These are phyloP conservation scores for Protomyces arabidopsidicola DNA, from an alignment of 1,139 yeast genomes.

Conservation along the genomic window DNA sequence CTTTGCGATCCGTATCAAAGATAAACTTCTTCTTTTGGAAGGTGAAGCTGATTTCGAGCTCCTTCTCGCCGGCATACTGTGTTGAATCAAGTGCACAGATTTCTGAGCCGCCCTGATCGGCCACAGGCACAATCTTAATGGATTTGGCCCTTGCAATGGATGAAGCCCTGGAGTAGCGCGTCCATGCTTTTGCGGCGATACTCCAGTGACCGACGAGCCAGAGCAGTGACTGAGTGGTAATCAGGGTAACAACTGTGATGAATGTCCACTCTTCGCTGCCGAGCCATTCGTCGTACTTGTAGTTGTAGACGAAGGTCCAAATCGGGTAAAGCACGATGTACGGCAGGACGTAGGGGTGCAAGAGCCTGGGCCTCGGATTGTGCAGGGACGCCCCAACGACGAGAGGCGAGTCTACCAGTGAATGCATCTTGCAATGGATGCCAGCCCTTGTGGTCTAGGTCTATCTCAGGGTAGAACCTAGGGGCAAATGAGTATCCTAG, in stretches of 20 bases:
- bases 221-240: constrained; percentile 67
- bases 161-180: constrained; percentile 51
- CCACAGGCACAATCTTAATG: constrained; percentile 72
- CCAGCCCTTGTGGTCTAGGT: too few species aligned
- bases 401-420: constrained; percentile 14
- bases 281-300: constrained; percentile 62
- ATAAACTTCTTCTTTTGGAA: constrained; percentile 92
- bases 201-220: constrained; percentile 97
- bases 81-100: constrained; percentile 46
- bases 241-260: constrained; percentile 69
- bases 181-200: constrained; percentile 61
- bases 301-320: constrained; percentile 54
- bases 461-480: too few species aligned
- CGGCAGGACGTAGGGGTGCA: constrained; percentile 82
- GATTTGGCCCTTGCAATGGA: constrained; percentile 37
- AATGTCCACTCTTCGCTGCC: constrained; percentile 61
- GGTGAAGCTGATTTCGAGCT: constrained; percentile 62
- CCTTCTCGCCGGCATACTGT: constrained; percentile 47
- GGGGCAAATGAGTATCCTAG: too few species aligned
- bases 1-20: constrained; percentile 51
- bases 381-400: constrained; percentile 54
- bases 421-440: neutral
- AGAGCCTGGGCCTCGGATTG: constrained; percentile 56
- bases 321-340: constrained; percentile 74
- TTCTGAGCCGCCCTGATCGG: constrained; percentile 81